These are phyloP conservation scores for Euphrasia confusa DNA, from an alignment of 257 asterid genomes.

Conservation along the genomic window DNA sequence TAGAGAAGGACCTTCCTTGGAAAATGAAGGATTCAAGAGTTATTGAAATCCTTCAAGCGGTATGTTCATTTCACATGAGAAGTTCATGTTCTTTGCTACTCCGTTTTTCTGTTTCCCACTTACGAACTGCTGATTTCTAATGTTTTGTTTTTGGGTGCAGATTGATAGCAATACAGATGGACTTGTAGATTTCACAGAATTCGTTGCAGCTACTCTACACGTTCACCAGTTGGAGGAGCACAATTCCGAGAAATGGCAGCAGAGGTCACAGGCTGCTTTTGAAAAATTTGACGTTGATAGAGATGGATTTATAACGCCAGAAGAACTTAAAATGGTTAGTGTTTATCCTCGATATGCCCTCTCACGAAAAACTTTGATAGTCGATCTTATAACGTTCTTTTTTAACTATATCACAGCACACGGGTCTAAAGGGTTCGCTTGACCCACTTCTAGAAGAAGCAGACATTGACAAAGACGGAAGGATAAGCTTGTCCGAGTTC, in stretches of 20 bases:
- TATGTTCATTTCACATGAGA: conserved; percentile 29
- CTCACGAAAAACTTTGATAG: neutral
- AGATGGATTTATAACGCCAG: conserved; percentile 90
- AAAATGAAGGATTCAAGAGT: conserved; percentile 92
- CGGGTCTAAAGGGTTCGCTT: conserved; percentile 71
- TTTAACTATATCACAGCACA: conserved; percentile 46
- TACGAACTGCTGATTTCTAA: neutral
- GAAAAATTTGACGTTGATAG: conserved; percentile 86
- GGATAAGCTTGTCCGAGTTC: conserved; percentile 86
- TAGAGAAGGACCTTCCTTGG: conserved; percentile 98
- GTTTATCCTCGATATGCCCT: neutral
- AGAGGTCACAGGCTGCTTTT: conserved; percentile 79
- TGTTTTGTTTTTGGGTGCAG: conserved; percentile 35
- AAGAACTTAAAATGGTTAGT: conserved; percentile 88
- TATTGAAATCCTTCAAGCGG: conserved; percentile 96
- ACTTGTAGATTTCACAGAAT: conserved; percentile 90
- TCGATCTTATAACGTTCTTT: neutral
- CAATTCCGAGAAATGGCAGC: conserved; percentile 73
- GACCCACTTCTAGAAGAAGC: conserved; percentile 95
- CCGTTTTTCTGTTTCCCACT: neutral
- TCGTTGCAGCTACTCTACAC: conserved; percentile 92
- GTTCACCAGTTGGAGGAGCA: conserved; percentile 96
- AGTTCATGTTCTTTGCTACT: neutral
- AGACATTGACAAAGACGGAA: conserved; percentile 91
- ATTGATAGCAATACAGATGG: conserved; percentile 95